Evolutionary conservation across 306 rosid genomes (phyloP).

Genomic region (Cicer chorassanicum): DNA sequence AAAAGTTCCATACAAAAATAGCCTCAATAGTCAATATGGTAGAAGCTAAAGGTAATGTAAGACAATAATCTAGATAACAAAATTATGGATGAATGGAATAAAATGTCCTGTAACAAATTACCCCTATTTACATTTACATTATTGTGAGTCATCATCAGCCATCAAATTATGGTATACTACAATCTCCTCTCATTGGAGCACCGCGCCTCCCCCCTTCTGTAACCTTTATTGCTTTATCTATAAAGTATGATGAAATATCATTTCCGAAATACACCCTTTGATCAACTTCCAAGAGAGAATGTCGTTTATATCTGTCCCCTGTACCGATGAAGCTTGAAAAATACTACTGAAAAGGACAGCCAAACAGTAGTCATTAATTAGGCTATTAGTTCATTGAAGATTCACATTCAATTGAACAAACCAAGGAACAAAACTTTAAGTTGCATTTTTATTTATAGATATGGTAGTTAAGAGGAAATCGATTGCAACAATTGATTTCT

Average conservation of each 20-base stretch:
- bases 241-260: slow-evolving; percentile 47
- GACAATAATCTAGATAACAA: slow-evolving; percentile 34
- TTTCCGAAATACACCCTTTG: slow-evolving; percentile 42
- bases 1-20: slow-evolving; percentile 7
- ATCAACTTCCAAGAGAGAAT: slow-evolving; percentile 25
- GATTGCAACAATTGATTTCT: neutral
- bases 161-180: slow-evolving; percentile 60
- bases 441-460: neutral
- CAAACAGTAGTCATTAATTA: slow-evolving; percentile 27
- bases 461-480: slow-evolving; percentile 27
- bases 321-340: slow-evolving; percentile 49
- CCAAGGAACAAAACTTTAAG: neutral
- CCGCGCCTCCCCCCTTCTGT: slow-evolving; percentile 46
- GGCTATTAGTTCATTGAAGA: neutral
- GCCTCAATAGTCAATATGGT: slow-evolving; percentile 38
- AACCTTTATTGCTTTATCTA: slow-evolving; percentile 56
- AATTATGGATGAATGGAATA: slow-evolving; percentile 65
- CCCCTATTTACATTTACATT: slow-evolving; percentile 83
- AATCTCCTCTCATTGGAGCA: slow-evolving; percentile 44
- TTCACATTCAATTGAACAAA: slow-evolving; percentile 12
- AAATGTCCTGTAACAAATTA: slow-evolving; percentile 58
- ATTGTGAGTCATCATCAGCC: slow-evolving; percentile 49
- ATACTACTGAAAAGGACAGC: slow-evolving; percentile 45
- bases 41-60: slow-evolving; percentile 13
- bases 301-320: slow-evolving; percentile 44